phyloP scores from a whole-genome alignment of 345 rosid genomes.

The Rhodomyrtus tomentosa region DNA sequence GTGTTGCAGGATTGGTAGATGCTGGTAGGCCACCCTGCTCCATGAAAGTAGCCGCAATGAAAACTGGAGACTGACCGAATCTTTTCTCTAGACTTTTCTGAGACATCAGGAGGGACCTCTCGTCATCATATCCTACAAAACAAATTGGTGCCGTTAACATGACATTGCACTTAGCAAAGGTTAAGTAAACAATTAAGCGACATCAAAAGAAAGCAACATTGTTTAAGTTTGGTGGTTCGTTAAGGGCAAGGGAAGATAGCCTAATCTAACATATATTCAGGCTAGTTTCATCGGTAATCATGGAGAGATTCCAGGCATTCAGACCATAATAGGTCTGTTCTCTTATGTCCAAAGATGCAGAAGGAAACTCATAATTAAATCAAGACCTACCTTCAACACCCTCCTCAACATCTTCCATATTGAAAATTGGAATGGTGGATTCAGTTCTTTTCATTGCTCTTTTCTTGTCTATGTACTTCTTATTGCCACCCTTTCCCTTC shows the following conservation, averaged over 20 bases:
- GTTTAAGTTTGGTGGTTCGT: neutral
- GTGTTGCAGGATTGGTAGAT: constrained; percentile 87
- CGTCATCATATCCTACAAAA: constrained; percentile 93
- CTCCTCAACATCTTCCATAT: constrained; percentile 96
- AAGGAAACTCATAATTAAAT: neutral
- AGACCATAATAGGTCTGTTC: neutral
- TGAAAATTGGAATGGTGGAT: constrained; percentile 92
- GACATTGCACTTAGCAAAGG: neutral
- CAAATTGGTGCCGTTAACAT: neutral
- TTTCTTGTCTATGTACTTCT: constrained; percentile 70
- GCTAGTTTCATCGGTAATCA: neutral
- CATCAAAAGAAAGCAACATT: neutral
- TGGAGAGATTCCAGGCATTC: neutral
- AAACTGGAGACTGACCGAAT: constrained; percentile 97
- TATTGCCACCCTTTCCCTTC: constrained; percentile 63
- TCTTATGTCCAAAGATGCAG: neutral
- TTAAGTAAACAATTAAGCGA: neutral
- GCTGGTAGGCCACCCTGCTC: constrained; percentile 98
- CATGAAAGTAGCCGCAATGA: constrained; percentile 97
- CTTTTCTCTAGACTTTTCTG: constrained; percentile 98
- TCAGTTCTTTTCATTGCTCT: constrained; percentile 82
- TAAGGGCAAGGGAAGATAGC: neutral
- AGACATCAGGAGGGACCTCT: constrained; percentile 95
- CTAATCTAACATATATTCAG: neutral
- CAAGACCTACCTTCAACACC: constrained; percentile 82